Conservation (phyloP, 305 asterid genomes). For the Rubia peregrina region DNA sequence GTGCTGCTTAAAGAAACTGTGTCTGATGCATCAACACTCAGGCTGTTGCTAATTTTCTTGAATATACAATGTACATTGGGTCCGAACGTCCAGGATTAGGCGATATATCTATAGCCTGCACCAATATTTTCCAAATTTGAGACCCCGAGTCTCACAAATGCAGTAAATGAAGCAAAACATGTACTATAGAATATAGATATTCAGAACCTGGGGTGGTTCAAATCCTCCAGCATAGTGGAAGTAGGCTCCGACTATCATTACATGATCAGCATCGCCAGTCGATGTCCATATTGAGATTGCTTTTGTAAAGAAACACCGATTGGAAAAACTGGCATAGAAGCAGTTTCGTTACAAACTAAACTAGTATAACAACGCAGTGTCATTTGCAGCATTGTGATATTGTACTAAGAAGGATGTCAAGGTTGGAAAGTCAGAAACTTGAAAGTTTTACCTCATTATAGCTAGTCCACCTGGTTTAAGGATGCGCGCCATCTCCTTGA, state of each 20-base stretch:
- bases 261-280: constrained; percentile 91
- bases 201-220: constrained; percentile 84
- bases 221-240: constrained; percentile 96
- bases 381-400: neutral
- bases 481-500: constrained; percentile 80
- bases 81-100: constrained; percentile 87
- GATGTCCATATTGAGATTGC: constrained; percentile 97
- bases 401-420: neutral
- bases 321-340: constrained; percentile 58
- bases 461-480: constrained; percentile 93
- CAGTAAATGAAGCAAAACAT: neutral
- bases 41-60: constrained; percentile 61
- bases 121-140: constrained; percentile 4
- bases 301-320: constrained; percentile 95
- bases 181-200: neutral
- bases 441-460: constrained; percentile 50
- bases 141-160: neutral
- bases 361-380: neutral
- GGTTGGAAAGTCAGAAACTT: neutral
- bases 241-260: constrained; percentile 82
- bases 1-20: constrained; percentile 6
- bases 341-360: constrained; percentile 1
- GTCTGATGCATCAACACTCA: constrained; percentile 23
- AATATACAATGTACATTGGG: constrained; percentile 80
- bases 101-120: constrained; percentile 85